These are phyloP conservation scores for Phialocephala sp. DNA, from an alignment of 2,329 filamentous ascomycete species.

Conservation along the genomic window DNA sequence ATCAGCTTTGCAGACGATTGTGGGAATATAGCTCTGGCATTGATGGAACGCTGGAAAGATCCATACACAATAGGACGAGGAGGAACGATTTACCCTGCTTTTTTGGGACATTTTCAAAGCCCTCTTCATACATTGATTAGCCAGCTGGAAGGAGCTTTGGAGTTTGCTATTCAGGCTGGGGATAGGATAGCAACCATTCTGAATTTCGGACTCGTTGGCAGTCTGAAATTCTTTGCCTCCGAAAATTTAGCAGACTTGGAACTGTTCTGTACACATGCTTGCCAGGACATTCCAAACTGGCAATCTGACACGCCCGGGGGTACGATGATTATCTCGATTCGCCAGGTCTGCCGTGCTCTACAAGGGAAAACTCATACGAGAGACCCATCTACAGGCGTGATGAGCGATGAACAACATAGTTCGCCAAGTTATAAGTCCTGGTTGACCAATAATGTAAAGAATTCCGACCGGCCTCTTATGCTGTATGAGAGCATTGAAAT, in stretches of 20 bases:
- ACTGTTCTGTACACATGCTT: constrained; percentile 68
- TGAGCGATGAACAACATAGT: constrained; percentile 70
- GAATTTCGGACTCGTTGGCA: constrained; percentile 69
- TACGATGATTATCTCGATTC: constrained; percentile 66
- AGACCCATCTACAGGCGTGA: constrained; percentile 51
- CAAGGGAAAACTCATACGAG: constrained; percentile 72
- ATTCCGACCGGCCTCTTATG: constrained; percentile 67
- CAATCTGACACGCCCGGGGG: constrained; percentile 72
- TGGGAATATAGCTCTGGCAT: constrained; percentile 63
- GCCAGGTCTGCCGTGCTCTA: constrained; percentile 72
- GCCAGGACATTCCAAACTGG: constrained; percentile 76
- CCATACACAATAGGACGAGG: constrained; percentile 70
- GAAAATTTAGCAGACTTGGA: constrained; percentile 73
- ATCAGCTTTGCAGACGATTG: constrained; percentile 69
- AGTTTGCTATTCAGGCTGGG: constrained; percentile 69
- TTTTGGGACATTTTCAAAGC: constrained; percentile 71
- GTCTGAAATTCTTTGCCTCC: constrained; percentile 71
- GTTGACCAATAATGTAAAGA: constrained; percentile 53
- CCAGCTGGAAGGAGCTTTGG: constrained; percentile 68
- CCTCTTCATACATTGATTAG: constrained; percentile 62
- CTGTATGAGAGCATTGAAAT: constrained; percentile 73
- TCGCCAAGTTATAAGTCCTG: constrained; percentile 63
- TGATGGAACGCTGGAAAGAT: constrained; percentile 68
- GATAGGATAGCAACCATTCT: constrained; percentile 75
- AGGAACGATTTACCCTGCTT: constrained; percentile 71